Evolutionary conservation across 164 flowering plant genomes (phyloP).

Genomic region (Sextonia rubra): DNA sequence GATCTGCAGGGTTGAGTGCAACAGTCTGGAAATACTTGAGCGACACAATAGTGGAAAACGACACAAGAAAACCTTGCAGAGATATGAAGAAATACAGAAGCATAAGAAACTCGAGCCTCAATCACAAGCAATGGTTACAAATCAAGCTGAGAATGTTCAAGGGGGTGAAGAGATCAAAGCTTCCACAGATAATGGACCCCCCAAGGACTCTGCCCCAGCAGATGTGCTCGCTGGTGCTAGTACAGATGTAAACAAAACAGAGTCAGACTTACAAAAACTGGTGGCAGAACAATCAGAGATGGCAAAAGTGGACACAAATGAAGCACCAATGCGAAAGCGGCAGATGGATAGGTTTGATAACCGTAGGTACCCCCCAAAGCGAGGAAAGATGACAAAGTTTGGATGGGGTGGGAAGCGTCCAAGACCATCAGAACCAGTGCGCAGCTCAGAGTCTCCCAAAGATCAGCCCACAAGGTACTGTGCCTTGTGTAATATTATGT

Average conservation of each 20-base stretch:
- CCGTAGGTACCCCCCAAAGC: conserved; percentile 27
- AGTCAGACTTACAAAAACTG: conserved; percentile 16
- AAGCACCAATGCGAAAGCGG: conserved; percentile 16
- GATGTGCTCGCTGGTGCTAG: conserved; percentile 11
- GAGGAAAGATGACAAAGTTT: conserved; percentile 22
- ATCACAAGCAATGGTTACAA: not conserved
- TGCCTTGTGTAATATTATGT: conserved; percentile 47
- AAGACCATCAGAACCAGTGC: conserved; percentile 16
- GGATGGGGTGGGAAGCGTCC: conserved; percentile 33
- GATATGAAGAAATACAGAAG: conserved; percentile 20
- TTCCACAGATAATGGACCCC: not conserved
- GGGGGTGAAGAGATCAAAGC: conserved; percentile 4
- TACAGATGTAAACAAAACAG: conserved; percentile 6
- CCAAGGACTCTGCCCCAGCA: conserved; percentile 11
- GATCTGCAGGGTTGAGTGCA: conserved; percentile 61
- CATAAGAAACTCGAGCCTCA: not conserved
- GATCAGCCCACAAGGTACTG: conserved; percentile 36
- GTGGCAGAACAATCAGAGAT: conserved; percentile 11
- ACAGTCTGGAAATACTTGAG: conserved; percentile 43
- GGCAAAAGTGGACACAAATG: conserved; percentile 11
- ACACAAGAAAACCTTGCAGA: conserved; percentile 46
- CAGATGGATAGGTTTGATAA: conserved; percentile 17
- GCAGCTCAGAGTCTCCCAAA: conserved; percentile 31
- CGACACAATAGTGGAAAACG: conserved; percentile 56
- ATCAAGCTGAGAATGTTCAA: conserved; percentile 12